These are phyloP conservation scores for Suillus spraguei DNA, from an alignment of 768 basidiomycete genomes.

Conservation along the genomic window DNA sequence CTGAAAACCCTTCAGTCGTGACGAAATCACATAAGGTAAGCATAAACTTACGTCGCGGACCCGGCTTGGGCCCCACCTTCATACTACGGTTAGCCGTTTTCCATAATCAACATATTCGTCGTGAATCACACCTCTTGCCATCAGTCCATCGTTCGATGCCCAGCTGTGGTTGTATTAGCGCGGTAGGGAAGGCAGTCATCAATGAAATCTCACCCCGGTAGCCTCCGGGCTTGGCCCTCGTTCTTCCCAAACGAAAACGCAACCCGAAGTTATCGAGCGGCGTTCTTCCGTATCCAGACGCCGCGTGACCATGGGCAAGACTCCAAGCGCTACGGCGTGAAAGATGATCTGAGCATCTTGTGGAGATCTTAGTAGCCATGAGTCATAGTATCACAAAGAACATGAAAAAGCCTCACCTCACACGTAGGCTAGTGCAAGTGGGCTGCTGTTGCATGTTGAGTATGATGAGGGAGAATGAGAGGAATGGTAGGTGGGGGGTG, in stretches of 20 bases:
- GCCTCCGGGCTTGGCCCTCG: conserved; percentile 67
- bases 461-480: conserved; percentile 1
- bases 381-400: neutral
- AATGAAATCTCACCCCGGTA: conserved; percentile 53
- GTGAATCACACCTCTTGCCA: conserved; percentile 46
- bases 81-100: neutral
- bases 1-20: conserved; percentile 35
- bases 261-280: conserved; percentile 67
- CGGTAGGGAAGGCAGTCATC: conserved; percentile 5
- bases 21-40: neutral
- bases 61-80: conserved; percentile 76
- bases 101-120: neutral
- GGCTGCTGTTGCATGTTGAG: conserved; percentile 62
- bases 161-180: conserved; percentile 42
- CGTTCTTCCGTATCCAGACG: conserved; percentile 79
- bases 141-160: conserved; percentile 86
- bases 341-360: conserved; percentile 75
- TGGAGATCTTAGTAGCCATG: conserved; percentile 42
- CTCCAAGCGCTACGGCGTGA: conserved; percentile 61
- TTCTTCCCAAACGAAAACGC: conserved; percentile 86
- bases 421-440: conserved; percentile 64
- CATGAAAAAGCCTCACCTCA: conserved; percentile 34
- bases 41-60: conserved; percentile 64
- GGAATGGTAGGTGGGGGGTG: neutral
- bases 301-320: conserved; percentile 68